A percentile compares a stretch with the other conserved stretches of the same genome.
phyloP scores from a whole-genome alignment of 768 basidiomycete species.

The Tylopilus subfusipes region DNA sequence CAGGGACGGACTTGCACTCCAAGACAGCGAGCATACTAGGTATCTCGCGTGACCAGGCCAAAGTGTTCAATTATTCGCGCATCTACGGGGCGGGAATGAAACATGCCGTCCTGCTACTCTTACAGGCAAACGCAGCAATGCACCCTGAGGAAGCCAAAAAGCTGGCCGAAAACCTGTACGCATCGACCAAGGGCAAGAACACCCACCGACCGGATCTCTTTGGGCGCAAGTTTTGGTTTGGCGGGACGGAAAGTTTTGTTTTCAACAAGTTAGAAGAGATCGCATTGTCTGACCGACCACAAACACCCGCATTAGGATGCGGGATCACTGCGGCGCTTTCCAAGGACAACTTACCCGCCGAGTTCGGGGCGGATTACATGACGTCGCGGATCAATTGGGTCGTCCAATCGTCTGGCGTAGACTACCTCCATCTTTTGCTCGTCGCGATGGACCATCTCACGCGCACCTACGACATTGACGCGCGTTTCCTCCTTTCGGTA shows the following conservation, averaged over 20 bases:
- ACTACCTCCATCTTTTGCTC: slow-evolving; percentile 95
- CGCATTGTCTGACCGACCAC: slow-evolving; percentile 79
- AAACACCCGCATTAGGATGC: slow-evolving; percentile 91
- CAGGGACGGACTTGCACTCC: slow-evolving; percentile 94
- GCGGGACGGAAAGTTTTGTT: slow-evolving; percentile 91
- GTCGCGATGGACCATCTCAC: slow-evolving; percentile 92
- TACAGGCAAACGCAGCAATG: slow-evolving; percentile 82
- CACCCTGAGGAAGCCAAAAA: slow-evolving; percentile 72
- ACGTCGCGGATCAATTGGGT: slow-evolving; percentile 99
- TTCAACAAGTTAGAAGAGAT: slow-evolving; percentile 99
- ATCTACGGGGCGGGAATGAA: slow-evolving; percentile 99
- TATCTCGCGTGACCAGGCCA: slow-evolving; percentile 91
- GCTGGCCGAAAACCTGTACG: slow-evolving; percentile 81
- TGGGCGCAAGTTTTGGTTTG: slow-evolving; percentile 89
- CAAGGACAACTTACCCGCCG: slow-evolving; percentile 78
- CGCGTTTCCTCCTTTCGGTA: slow-evolving; percentile 93
- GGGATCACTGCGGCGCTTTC: slow-evolving; percentile 92
- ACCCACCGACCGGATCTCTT: slow-evolving; percentile 74
- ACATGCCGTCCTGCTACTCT: slow-evolving; percentile 82
- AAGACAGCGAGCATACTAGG: slow-evolving; percentile 93
- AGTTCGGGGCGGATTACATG: slow-evolving; percentile 85
- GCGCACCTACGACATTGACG: slow-evolving; percentile 74
- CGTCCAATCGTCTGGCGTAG: slow-evolving; percentile 97
- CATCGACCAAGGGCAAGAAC: slow-evolving; percentile 90
- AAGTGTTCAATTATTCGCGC: slow-evolving; percentile 98